Conservation (phyloP, 805 yeast species). For the Wickerhamomyces hampshirensis region DNA sequence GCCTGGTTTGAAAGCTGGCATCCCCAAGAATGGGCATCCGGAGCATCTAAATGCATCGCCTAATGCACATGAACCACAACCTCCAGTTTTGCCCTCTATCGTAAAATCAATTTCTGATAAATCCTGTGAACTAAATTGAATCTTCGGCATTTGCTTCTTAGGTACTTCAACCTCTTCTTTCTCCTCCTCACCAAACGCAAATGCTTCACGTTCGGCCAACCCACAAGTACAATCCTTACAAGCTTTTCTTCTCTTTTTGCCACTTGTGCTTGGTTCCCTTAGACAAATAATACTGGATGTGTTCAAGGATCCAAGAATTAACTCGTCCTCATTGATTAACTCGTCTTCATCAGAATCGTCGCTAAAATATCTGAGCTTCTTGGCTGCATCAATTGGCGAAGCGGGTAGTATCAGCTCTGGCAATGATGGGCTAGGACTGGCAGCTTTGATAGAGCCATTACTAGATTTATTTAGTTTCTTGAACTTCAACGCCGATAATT, state of each 20-base stretch:
- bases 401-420: constrained; percentile 15
- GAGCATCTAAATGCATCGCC: constrained; percentile 99
- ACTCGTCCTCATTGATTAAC: constrained; percentile 34
- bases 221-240: constrained; percentile 99
- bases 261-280: constrained; percentile 50
- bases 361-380: constrained; percentile 21
- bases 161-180: constrained; percentile 38
- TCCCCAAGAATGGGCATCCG: constrained; percentile 95
- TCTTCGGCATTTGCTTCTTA: constrained; percentile 34
- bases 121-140: constrained; percentile 60
- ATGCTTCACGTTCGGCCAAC: constrained; percentile 79
- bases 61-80: constrained; percentile 94
- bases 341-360: constrained; percentile 25
- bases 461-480: constrained; percentile 18
- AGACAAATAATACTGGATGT: constrained; percentile 33
- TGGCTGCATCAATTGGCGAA: constrained; percentile 11
- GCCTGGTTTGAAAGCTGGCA: constrained; percentile 98
- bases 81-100: constrained; percentile 94
- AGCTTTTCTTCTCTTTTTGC: constrained; percentile 72
- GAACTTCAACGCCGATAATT: constrained; percentile 24
- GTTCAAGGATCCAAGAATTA: constrained; percentile 30
- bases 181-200: constrained; percentile 38
- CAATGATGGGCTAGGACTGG: constrained; percentile 11
- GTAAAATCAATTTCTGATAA: constrained; percentile 92
- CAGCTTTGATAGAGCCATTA: constrained; percentile 6